These are phyloP conservation scores for Drechmeria coniospora DNA, from an alignment of 2,329 filamentous ascomycete species.

Conservation along the genomic window DNA sequence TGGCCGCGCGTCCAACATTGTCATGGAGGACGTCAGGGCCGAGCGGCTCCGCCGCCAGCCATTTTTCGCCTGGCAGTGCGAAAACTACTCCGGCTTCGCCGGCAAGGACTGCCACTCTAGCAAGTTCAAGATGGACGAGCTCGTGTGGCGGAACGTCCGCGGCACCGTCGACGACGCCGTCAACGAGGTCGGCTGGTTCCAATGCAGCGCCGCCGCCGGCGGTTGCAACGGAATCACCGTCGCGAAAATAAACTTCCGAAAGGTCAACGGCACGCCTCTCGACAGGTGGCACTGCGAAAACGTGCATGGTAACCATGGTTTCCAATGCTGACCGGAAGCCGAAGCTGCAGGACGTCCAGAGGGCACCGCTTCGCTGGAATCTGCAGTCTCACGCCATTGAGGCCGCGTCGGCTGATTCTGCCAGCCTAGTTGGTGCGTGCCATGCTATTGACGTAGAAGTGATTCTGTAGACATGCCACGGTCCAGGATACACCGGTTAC, in stretches of 20 bases:
- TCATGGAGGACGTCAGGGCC: conserved; percentile 15
- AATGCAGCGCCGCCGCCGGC: conserved; percentile 15
- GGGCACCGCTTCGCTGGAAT: too few species aligned
- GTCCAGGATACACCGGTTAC: too few species aligned
- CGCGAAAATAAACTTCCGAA: conserved; percentile 9
- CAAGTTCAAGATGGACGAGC: conserved; percentile 14
- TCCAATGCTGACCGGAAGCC: too few species aligned
- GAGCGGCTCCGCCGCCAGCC: conserved; percentile 13
- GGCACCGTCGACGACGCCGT: conserved; percentile 14
- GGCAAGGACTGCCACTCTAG: conserved; percentile 19
- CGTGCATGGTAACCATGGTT: too few species aligned
- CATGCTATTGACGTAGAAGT: too few species aligned
- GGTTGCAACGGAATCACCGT: conserved; percentile 16
- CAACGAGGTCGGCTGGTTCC: conserved; percentile 12
- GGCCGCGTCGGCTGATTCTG: too few species aligned
- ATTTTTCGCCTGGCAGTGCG: conserved; percentile 20
- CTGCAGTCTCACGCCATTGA: too few species aligned
- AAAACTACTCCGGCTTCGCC: conserved; percentile 17
- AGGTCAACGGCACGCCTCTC: conserved; percentile 5
- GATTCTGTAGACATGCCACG: too few species aligned
- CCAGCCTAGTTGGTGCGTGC: too few species aligned
- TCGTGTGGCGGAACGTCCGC: conserved; percentile 12
- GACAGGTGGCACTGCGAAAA: conserved; percentile 14
- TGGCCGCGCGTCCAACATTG: conserved; percentile 21
- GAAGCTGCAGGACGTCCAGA: neutral